These are phyloP conservation scores for Neocatenulostroma microsporum DNA, from an alignment of 2,329 filamentous ascomycete genomes.

Conservation along the genomic window DNA sequence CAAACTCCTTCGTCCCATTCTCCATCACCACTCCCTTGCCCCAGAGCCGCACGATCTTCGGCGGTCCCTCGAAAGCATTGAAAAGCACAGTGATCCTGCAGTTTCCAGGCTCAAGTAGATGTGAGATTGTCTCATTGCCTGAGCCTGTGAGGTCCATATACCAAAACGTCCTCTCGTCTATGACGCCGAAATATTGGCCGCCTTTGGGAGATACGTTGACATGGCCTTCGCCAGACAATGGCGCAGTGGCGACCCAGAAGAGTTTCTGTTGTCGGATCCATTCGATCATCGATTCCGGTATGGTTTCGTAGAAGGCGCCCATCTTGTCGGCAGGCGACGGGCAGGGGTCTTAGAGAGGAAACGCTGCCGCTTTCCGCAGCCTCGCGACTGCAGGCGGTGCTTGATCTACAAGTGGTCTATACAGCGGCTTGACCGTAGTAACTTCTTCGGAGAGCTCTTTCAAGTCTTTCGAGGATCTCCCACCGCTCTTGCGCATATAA, in stretches of 20 bases:
- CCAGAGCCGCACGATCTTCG: slow-evolving; percentile 38
- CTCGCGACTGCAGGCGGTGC: too few species aligned
- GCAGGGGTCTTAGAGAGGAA: too few species aligned
- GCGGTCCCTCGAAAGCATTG: slow-evolving; percentile 36
- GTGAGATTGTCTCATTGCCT: slow-evolving; percentile 38
- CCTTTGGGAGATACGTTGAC: slow-evolving; percentile 43
- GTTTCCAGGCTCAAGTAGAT: slow-evolving; percentile 36
- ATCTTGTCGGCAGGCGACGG: slow-evolving; percentile 27
- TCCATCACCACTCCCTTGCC: slow-evolving; percentile 33
- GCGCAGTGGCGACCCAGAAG: slow-evolving; percentile 38
- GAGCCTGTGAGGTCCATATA: slow-evolving; percentile 39
- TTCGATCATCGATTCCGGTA: slow-evolving; percentile 30
- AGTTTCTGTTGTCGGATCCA: slow-evolving; percentile 41
- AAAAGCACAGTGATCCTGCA: slow-evolving; percentile 38
- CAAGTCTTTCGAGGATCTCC: too few species aligned
- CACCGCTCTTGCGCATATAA: too few species aligned
- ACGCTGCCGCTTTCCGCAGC: too few species aligned
- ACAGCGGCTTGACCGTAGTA: too few species aligned
- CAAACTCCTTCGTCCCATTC: slow-evolving; percentile 29
- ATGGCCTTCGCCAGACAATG: slow-evolving; percentile 34
- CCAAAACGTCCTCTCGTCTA: slow-evolving; percentile 35
- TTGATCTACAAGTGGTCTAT: too few species aligned
- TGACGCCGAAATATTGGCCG: slow-evolving; percentile 36
- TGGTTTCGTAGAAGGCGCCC: slow-evolving; percentile 39
- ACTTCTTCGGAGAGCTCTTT: too few species aligned